phyloP scores from a whole-genome alignment of 257 asterid genomes.

The Verbascum thapsus region DNA sequence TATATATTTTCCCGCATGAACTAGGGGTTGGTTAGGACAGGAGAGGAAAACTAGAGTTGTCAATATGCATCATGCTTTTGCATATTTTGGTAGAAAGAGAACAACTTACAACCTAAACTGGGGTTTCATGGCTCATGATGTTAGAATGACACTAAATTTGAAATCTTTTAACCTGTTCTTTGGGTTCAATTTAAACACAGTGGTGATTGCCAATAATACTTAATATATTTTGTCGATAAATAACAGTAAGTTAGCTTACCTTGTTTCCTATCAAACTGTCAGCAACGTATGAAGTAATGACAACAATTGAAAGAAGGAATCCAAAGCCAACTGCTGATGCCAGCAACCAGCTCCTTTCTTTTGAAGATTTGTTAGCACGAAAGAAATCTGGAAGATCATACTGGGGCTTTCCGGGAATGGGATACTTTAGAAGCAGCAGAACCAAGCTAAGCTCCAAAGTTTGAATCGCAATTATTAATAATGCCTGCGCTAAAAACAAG shows the following conservation, averaged over 20 bases:
- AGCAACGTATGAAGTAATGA: constrained; percentile 57
- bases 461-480: constrained; percentile 56
- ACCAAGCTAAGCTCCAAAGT: constrained; percentile 59
- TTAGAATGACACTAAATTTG: background rate
- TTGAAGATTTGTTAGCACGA: constrained; percentile 34
- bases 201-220: background rate
- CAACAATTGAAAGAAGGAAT: constrained; percentile 55
- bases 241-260: constrained; percentile 38
- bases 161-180: background rate
- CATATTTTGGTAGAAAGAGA: background rate
- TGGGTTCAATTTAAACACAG: background rate
- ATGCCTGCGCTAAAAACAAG: constrained; percentile 50
- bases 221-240: background rate
- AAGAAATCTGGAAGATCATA: constrained; percentile 57
- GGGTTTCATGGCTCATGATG: background rate
- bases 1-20: too few relatives aligned
- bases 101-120: background rate
- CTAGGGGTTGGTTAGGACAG: too few relatives aligned
- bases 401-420: constrained; percentile 58
- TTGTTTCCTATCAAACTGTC: constrained; percentile 50
- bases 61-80: too few relatives aligned
- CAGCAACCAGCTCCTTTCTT: constrained; percentile 64
- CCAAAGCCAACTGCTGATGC: constrained; percentile 58
- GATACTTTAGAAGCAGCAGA: constrained; percentile 53
- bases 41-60: too few relatives aligned